Conservation (phyloP, 1,284 basidiomycete genomes). For the Austropuccinia psidii region DNA sequence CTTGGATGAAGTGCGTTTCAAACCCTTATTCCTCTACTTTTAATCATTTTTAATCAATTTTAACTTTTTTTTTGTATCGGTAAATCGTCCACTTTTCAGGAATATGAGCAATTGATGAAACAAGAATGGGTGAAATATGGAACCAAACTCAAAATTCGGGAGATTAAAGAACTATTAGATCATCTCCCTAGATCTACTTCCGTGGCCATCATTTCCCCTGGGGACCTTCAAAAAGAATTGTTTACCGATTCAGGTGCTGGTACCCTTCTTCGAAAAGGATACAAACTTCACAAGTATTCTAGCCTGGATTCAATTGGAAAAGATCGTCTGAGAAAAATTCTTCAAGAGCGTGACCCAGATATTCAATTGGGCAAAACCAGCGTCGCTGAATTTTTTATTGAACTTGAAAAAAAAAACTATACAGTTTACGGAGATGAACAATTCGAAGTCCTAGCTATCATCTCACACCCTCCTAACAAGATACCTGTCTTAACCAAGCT, state of each 20-base stretch:
- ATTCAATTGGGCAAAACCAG: constrained; percentile 74
- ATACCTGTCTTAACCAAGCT: constrained; percentile 87
- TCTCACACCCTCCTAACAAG: constrained; percentile 82
- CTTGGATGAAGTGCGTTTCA: constrained; percentile 73
- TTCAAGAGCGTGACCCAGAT: constrained; percentile 90
- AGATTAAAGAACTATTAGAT: constrained; percentile 98
- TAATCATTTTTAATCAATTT: constrained; percentile 3
- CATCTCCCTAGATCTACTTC: constrained; percentile 96
- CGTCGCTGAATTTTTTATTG: constrained; percentile 78
- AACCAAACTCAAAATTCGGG: constrained; percentile 97
- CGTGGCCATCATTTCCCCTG: constrained; percentile 92
- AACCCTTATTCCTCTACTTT: neutral
- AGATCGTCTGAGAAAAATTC: constrained; percentile 83
- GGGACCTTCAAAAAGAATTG: constrained; percentile 91
- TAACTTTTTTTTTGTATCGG: neutral
- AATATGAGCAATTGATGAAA: constrained; percentile 95
- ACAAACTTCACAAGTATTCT: constrained; percentile 88
- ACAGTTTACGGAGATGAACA: constrained; percentile 98
- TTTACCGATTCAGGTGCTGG: constrained; percentile 98
- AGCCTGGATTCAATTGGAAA: constrained; percentile 76
- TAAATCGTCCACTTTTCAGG: constrained; percentile 51
- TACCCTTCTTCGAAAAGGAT: constrained; percentile 91
- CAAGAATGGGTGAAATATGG: constrained; percentile 99
- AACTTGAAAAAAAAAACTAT: constrained; percentile 63
- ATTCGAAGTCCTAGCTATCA: constrained; percentile 87